These are phyloP conservation scores for Cryptosporidium sp. DNA, from an alignment of 169 alveolate species.

Conservation along the genomic window DNA sequence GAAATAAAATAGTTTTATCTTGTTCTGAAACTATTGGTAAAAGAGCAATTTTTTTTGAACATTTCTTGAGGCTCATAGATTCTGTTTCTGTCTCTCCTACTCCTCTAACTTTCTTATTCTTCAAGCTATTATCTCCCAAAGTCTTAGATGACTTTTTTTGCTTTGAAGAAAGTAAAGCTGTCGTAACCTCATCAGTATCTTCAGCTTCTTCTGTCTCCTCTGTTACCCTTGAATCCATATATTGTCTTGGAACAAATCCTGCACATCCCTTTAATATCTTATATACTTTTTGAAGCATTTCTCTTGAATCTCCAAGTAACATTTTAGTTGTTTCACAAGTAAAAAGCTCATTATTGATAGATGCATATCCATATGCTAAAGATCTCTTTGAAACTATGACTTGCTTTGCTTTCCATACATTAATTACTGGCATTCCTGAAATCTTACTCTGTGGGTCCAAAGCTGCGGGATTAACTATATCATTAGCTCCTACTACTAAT, in stretches of 20 bases:
- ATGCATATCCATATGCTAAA: constrained; percentile 81
- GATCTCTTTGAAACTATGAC: constrained; percentile 79
- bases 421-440: constrained; percentile 82
- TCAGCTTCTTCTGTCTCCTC: constrained; percentile 54
- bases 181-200: neutral
- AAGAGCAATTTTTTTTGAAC: constrained; percentile 34
- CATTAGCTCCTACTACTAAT: constrained; percentile 85
- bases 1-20: constrained; percentile 18
- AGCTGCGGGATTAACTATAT: constrained; percentile 85
- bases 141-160: neutral
- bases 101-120: neutral
- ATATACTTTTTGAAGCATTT: constrained; percentile 41
- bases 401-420: constrained; percentile 81
- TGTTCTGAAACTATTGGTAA: constrained; percentile 43
- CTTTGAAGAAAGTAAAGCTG: constrained; percentile 15
- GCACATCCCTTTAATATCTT: neutral
- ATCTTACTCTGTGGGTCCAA: constrained; percentile 74
- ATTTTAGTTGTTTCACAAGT: constrained; percentile 77
- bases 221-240: constrained; percentile 26
- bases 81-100: neutral
- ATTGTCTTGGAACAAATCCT: constrained; percentile 20
- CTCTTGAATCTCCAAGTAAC: constrained; percentile 77
- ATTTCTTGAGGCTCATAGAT: neutral
- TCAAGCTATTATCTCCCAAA: neutral
- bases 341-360: constrained; percentile 81